Percentiles rank a stretch among this genome's conserved stretches.
These are phyloP conservation scores for Suillus subalutaceus DNA, from an alignment of 768 basidiomycete species.

Conservation along the genomic window DNA sequence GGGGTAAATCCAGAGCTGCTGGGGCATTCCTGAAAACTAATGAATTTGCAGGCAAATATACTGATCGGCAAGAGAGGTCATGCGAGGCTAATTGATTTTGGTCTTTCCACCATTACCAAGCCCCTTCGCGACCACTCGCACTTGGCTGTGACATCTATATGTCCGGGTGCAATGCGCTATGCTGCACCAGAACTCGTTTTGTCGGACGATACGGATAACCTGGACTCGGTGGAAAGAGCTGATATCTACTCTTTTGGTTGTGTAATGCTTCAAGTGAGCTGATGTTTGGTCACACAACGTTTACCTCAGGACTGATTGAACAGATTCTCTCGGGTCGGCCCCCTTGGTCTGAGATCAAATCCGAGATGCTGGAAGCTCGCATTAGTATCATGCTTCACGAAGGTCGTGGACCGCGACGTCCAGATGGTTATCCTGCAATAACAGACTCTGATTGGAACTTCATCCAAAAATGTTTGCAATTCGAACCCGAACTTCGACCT, in stretches of 20 bases:
- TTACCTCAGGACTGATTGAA: not conserved
- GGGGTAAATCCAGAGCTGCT: not conserved
- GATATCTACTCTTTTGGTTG: not conserved
- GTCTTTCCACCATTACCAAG: not conserved
- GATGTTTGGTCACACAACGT: not conserved
- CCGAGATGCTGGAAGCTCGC: not conserved
- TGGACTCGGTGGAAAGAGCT: not conserved
- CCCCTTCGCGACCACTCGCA: not conserved
- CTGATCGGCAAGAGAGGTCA: not conserved
- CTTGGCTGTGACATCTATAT: not conserved
- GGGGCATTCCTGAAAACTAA: not conserved
- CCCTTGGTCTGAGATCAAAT: not conserved
- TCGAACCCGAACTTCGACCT: not conserved
- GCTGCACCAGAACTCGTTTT: not conserved
- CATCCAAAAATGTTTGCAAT: not conserved
- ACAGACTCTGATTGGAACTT: not conserved
- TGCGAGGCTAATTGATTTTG: not conserved
- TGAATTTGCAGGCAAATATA: not conserved
- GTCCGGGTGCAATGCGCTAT: not conserved
- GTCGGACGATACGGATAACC: not conserved
- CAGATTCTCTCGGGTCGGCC: not conserved
- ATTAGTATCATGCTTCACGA: fast-evolving
- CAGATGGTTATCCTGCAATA: not conserved
- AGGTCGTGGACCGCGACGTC: not conserved
- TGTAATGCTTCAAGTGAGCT: not conserved